Evolutionary conservation across 257 asterid genomes (phyloP).

Genomic region (Ehretia macrophylla): DNA sequence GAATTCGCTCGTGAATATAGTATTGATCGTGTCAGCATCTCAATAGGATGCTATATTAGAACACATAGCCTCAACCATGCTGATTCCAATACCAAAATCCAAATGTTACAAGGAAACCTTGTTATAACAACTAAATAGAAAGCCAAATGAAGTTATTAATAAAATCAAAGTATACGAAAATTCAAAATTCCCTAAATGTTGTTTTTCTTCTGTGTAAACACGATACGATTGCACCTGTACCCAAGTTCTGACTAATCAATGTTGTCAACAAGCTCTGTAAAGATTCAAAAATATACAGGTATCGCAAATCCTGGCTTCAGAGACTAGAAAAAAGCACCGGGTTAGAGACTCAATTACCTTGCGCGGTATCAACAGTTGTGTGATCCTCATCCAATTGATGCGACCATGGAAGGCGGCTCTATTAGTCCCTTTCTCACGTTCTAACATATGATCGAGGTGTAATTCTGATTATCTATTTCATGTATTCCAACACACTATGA

Average conservation of each 20-base stretch:
- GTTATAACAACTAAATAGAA: background rate
- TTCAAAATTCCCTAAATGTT: no score
- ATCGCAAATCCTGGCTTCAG: background rate
- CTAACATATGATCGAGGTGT: background rate
- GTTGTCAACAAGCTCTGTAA: background rate
- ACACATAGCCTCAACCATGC: no score
- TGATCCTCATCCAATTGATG: no score
- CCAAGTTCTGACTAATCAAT: background rate
- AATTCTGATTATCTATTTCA: slow-evolving; percentile 16
- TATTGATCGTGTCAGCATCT: no score
- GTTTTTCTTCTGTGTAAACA: background rate
- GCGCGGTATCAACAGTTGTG: background rate
- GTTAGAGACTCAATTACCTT: background rate
- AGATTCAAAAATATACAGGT: background rate
- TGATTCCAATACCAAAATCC: background rate
- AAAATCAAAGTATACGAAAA: no score
- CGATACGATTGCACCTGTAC: background rate
- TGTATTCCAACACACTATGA: slow-evolving; percentile 64
- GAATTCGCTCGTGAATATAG: no score
- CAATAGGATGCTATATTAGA: no score
- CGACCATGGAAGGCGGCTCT: background rate
- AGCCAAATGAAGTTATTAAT: no score
- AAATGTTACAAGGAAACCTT: background rate
- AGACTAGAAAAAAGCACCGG: background rate
- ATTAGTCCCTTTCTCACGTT: background rate